Conservation (phyloP, 139 green algal genomes). For the Gonium pectorale region DNA sequence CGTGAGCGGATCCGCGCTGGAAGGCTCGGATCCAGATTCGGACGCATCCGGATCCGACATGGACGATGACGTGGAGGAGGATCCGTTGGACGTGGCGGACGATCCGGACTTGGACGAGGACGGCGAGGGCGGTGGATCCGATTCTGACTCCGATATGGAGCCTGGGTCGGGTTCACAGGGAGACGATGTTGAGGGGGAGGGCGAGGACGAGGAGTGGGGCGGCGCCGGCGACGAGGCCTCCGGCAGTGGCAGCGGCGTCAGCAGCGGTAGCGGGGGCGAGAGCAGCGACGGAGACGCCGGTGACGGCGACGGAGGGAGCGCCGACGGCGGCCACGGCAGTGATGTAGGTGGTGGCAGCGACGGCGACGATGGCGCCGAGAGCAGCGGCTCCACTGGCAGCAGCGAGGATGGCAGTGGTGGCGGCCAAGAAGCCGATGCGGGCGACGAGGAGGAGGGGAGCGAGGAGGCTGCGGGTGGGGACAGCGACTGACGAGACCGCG, state of each 20-base stretch:
- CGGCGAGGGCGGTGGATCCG: neutral
- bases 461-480: no score
- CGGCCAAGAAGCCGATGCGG: no score
- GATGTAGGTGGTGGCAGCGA: neutral
- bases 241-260: neutral
- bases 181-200: neutral
- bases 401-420: no score
- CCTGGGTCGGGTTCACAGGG: neutral
- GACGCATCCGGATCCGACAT: neutral
- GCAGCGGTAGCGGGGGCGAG: neutral
- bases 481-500: no score
- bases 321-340: neutral
- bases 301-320: no score
- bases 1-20: no score
- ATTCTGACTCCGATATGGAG: neutral
- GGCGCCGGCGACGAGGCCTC: neutral
- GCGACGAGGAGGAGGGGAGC: no score
- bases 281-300: no score
- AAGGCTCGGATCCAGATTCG: neutral
- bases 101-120: slow-evolving; percentile 31
- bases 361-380: neutral
- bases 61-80: neutral
- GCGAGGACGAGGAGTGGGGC: neutral
- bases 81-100: slow-evolving; percentile 21
- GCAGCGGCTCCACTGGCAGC: no score